Base-by-base conservation (phyloP, 768 basidiomycete genomes). In the Panellus pusillus region DNA sequence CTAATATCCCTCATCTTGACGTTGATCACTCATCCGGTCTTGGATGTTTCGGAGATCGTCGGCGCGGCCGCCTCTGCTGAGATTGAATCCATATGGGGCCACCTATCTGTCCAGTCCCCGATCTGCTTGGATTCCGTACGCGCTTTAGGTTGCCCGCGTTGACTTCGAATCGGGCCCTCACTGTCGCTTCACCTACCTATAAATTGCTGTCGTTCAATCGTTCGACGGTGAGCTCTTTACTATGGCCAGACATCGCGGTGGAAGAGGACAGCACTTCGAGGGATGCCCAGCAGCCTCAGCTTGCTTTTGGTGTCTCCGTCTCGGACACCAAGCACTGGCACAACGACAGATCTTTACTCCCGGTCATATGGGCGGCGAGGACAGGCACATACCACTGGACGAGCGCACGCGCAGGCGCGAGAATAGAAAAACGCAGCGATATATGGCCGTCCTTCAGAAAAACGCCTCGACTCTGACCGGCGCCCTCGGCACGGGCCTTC, bases 391-490 rank as follows among this genome's bases (percentile, higher is more conserved):
- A 47, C 64, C 64, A 1, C 42, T 58, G 29, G 70, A 73, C 44
- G 72, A 65, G 49, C 61, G 72, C 65, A 69, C 72, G 48, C 72
- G 74, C 24, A 66, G 50, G 54, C 72, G 65, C 58, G 65, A 61
- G 44, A 68, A 80, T 41, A 66, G 70, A 14, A 60, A 63, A 14
- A 73, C 81, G n/a, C 87, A 89, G 60, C 69, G 76, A 1, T 81
- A 79, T 63, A 86, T 86, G 80, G 68, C 74, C 29, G 69, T 62
- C 12, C 61, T 89, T 50, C 83, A 84, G 47, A 68, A 74, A 47
- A 80, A 82, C 40, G 86, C 87, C 9, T 78, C 77, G 36, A 85
- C 84, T 1, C 64, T 89, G 52, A 84, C 82, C 0, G 87, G 87
- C 0, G 84, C 85, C 6, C 74, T 73, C 0, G 87, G 87, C 1